Percentiles rank a stretch among this genome's conserved stretches.
These are phyloP conservation scores for Epithemia pelagica DNA, from an alignment of 108 stramenopile species.

Conservation along the genomic window DNA sequence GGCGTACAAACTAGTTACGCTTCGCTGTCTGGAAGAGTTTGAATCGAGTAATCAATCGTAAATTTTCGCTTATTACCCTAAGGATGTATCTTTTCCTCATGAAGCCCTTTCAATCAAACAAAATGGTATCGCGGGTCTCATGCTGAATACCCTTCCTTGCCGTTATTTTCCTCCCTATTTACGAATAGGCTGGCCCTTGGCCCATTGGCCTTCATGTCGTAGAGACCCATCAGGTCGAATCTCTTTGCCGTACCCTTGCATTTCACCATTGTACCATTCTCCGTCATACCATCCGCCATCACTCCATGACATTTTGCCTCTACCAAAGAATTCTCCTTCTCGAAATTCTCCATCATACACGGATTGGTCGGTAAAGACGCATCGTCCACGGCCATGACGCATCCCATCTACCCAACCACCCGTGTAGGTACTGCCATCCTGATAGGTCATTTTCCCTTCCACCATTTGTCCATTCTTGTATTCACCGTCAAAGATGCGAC, in stretches of 20 bases:
- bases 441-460: slow-evolving; percentile 46
- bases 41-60: too few species aligned
- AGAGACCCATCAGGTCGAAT: slow-evolving; percentile 36
- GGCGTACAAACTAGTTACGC: too few species aligned
- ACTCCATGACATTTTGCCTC: slow-evolving; percentile 45
- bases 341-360: slow-evolving; percentile 47
- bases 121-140: too few species aligned
- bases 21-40: too few species aligned
- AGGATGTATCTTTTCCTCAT: too few species aligned
- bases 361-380: slow-evolving; percentile 41
- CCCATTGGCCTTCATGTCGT: slow-evolving; percentile 48
- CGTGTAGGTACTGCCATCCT: slow-evolving; percentile 34
- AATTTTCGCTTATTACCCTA: too few species aligned
- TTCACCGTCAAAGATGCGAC: slow-evolving; percentile 40
- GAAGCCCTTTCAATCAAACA: too few species aligned
- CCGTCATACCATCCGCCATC: slow-evolving; percentile 56
- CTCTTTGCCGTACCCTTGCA: slow-evolving; percentile 46
- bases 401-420: slow-evolving; percentile 47
- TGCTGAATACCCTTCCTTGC: too few species aligned
- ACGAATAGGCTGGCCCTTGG: slow-evolving; percentile 40
- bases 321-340: slow-evolving; percentile 46
- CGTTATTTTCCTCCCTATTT: too few species aligned
- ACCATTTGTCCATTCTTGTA: slow-evolving; percentile 49
- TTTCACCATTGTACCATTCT: slow-evolving; percentile 51
- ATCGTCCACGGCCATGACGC: slow-evolving; percentile 39